Base-by-base conservation (phyloP, 2,329 filamentous ascomycete genomes). In the Sporothrix brasiliensis region DNA sequence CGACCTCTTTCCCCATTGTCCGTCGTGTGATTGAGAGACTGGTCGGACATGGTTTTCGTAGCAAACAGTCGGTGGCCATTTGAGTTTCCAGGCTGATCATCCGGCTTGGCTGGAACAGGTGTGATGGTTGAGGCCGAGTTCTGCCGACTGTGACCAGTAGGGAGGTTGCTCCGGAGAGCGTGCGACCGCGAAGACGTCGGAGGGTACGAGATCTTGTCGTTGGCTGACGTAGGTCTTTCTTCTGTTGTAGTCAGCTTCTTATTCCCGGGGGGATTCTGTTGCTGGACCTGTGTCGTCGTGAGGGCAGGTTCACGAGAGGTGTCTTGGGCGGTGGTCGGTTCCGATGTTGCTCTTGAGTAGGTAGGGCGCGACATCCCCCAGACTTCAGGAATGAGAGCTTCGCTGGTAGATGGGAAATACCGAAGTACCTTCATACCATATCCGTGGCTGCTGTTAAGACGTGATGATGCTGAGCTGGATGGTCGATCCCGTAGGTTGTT, bases 121-220 rank as follows among this genome's bases (percentile, higher is more conserved):
- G 68, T 21, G 14, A 69, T 24, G 10, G 69, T 49, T 1, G 73
- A 68, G 4, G 54, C 53, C 1, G 74, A 73, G 19, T 74, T 75
- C 27, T 73, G 75, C 1, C 75, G 75, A 21, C 47, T 65, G 27
- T 75, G 72, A 27, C 66, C 67, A 6, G 41, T 56, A 11, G 70
- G 60, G 0, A 72, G 70, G 34, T 66, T 70, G 14, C 74, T 74
- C n/a, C 75, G 76, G 41, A 79, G 63, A 63, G 75, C 76, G 14
- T 76, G 77, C 11, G 77, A 77, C 30, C 77, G 75, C 7, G 79
- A 79, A 19, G 78, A 75, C 0, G 77, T 76, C 0, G 77, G 78
- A 2, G 78, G 77, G 49, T 75, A 77, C 9, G 69, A 72, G 27
- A 66, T 24, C 24, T 73, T 73, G 21, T 66, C 70, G 19, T 44